phyloP scores from a whole-genome alignment of 2,329 filamentous ascomycete genomes.

The Claviceps citrina region DNA sequence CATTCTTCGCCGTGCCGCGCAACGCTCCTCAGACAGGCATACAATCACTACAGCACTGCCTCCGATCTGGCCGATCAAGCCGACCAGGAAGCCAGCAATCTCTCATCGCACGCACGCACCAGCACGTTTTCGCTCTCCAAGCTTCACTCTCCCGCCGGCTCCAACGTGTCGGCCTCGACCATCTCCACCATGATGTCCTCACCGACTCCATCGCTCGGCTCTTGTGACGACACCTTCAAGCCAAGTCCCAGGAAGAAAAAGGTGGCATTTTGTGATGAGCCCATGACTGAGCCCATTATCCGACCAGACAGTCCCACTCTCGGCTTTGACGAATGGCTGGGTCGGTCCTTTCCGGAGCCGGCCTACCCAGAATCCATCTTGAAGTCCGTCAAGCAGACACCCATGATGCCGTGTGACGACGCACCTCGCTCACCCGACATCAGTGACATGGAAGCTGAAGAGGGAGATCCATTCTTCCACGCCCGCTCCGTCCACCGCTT shows the following conservation, averaged over 20 bases:
- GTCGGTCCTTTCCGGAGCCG: slow-evolving; percentile 10
- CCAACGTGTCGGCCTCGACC: slow-evolving; percentile 29
- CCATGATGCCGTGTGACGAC: slow-evolving; percentile 1
- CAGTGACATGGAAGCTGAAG: slow-evolving; percentile 2
- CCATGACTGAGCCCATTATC: slow-evolving; percentile 29
- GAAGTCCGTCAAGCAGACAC: slow-evolving; percentile 5
- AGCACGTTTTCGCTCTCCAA: slow-evolving; percentile 23
- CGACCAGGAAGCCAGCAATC: slow-evolving; percentile 28
- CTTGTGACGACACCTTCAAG: slow-evolving; percentile 7
- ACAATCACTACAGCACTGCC: slow-evolving; percentile 35
- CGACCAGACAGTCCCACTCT: slow-evolving; percentile 46
- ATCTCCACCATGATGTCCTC: slow-evolving; percentile 31
- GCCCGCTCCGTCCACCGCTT: slow-evolving; percentile 33
- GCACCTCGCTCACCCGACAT: slow-evolving; percentile 4
- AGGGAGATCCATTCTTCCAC: slow-evolving; percentile 23
- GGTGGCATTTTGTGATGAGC: slow-evolving; percentile 22
- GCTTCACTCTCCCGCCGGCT: slow-evolving; percentile 31
- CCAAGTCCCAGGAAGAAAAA: slow-evolving; percentile 21
- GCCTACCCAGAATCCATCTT: slow-evolving; percentile 10
- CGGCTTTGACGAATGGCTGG: slow-evolving; percentile 33
- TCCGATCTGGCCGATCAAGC: slow-evolving; percentile 28
- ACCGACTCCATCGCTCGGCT: slow-evolving; percentile 25
- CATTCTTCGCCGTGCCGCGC: slow-evolving; percentile 30
- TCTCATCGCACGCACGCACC: slow-evolving; percentile 24
- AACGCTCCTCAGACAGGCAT: slow-evolving; percentile 35